These are phyloP conservation scores for Leccinum longicurvipes DNA, from an alignment of 768 basidiomycete genomes.

Conservation along the genomic window DNA sequence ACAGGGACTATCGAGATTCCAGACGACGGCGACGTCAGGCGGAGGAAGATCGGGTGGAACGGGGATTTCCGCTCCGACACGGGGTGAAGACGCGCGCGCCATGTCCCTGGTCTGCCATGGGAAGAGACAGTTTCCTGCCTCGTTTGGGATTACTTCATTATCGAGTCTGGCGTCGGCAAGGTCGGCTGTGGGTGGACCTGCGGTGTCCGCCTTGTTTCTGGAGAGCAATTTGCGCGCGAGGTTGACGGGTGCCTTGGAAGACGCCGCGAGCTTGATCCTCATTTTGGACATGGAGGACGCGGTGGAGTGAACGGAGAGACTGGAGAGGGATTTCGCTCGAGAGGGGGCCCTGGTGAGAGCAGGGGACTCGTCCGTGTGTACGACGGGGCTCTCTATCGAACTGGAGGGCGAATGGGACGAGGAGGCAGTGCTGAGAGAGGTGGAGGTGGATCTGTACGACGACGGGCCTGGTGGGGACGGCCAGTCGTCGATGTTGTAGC, in stretches of 20 bases:
- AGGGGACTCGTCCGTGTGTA: constrained; percentile 13
- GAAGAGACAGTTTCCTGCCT: constrained; percentile 36
- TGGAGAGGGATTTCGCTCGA: constrained; percentile 57
- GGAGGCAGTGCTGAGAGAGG: constrained; percentile 38
- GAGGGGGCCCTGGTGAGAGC: constrained; percentile 34
- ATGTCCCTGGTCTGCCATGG: constrained; percentile 42
- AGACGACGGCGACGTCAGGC: constrained; percentile 8
- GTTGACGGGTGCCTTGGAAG: constrained; percentile 41
- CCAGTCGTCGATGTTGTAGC: constrained; percentile 40
- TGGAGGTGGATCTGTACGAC: constrained; percentile 35
- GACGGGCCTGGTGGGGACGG: constrained; percentile 33
- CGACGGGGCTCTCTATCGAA: constrained; percentile 10
- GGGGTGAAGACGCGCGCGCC: constrained; percentile 10
- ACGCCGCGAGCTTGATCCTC: constrained; percentile 45
- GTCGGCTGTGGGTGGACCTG: constrained; percentile 13
- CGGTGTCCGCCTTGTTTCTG: constrained; percentile 35
- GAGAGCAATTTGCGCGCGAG: constrained; percentile 56
- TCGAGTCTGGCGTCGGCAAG: constrained; percentile 4
- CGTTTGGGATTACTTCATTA: constrained; percentile 23
- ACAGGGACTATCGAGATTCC: constrained; percentile 15
- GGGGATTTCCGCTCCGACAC: constrained; percentile 16
- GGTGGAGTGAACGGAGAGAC: constrained; percentile 44
- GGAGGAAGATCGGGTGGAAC: neutral
- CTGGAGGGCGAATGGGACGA: constrained; percentile 11
- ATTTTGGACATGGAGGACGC: constrained; percentile 47